Percentiles rank a stretch among this genome's conserved stretches.
Conservation (phyloP, 2,329 filamentous ascomycete genomes). For the Juglanconis oblonga region DNA sequence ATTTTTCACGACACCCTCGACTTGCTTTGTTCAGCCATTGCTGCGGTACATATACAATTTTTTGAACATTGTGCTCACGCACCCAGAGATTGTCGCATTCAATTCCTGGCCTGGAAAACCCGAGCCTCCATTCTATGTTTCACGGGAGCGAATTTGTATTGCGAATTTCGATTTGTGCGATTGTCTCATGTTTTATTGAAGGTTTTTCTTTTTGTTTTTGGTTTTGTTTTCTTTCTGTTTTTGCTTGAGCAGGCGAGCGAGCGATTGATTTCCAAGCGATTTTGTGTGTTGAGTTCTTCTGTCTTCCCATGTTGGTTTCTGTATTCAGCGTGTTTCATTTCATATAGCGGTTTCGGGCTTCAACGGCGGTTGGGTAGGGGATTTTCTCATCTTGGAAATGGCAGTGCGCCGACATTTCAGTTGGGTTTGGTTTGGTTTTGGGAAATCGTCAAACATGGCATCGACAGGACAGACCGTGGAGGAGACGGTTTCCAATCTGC, state of each 20-base stretch:
- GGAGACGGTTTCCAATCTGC: conserved; percentile 9
- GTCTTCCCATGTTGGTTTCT: conserved; percentile 10
- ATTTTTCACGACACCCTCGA: background rate
- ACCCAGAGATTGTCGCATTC: conserved; percentile 24
- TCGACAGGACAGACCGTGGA: conserved; percentile 19
- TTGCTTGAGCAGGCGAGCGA: conserved; percentile 35
- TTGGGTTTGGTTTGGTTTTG: conserved; percentile 16
- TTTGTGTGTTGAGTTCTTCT: conserved; percentile 23
- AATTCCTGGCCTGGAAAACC: conserved; percentile 28
- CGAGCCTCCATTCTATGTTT: conserved; percentile 15
- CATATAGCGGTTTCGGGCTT: conserved; percentile 15
- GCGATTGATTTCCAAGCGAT: conserved; percentile 32
- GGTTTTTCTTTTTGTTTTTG: conserved; percentile 26
- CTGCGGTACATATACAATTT: conserved; percentile 12
- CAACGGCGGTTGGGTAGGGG: conserved; percentile 9
- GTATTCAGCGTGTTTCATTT: conserved; percentile 20
- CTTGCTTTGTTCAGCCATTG: conserved; percentile 20
- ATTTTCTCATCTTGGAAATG: conserved; percentile 20
- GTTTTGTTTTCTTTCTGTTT: conserved; percentile 26
- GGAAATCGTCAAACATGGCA: conserved; percentile 17
- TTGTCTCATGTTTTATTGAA: conserved; percentile 23
- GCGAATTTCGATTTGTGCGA: background rate
- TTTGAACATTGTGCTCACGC: conserved; percentile 19
- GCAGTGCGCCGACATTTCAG: conserved; percentile 19
- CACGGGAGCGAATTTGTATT: background rate